Evolutionary conservation across 1,284 basidiomycete species (phyloP), one percentile per base, ranked within the genome.

Genomic region (Ganoderma resinaceum): DNA sequence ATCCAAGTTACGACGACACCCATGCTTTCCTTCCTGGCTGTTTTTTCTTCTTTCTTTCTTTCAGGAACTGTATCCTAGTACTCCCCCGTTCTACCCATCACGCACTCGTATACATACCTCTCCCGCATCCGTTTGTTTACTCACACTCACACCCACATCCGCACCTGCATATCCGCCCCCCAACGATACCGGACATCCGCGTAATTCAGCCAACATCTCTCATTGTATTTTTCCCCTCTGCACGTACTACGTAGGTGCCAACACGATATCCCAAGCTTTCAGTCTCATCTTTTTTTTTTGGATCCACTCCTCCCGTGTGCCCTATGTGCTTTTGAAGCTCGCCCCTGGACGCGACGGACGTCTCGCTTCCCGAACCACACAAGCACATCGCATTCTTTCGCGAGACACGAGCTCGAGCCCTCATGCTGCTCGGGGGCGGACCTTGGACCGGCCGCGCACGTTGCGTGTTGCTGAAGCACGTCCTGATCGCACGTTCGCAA

Each of bases 131-230:
- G 43, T 23, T n/a, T 35, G 35, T 9, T 35, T 35, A 35, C n/a
- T 18, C 11, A 26, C 14, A 29, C 12, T 14, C 26, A 29, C 46
- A 46, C n/a, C 18, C 43, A 23, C 43, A 20, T 20, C 57, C 57
- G 33, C 16, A 58, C 33, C 57, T 20, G 37, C 61, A 52, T 62
- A 53, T 62, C 55, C 55, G 37, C 61, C 46, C 33, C 18, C 61
- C 35, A 53, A 37, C 29, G 46, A 62, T 52, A 53, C 61, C 35
- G 31, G 33, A 52, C 61, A n/a, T 37, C n/a, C 23, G 26, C 35
- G 4, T 43, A 43, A 61, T 61, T 37, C 38, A 46, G 2, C n/a
- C 20, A 52, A n/a, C n/a, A n/a, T n/a, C n/a, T 49, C 61, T 23
- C 40, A 61, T 18, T 61, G 26, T 59, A 38, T 43, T 61, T 43